Base-by-base conservation (phyloP, 1,284 basidiomycete genomes). In the Vanrija humicola region DNA sequence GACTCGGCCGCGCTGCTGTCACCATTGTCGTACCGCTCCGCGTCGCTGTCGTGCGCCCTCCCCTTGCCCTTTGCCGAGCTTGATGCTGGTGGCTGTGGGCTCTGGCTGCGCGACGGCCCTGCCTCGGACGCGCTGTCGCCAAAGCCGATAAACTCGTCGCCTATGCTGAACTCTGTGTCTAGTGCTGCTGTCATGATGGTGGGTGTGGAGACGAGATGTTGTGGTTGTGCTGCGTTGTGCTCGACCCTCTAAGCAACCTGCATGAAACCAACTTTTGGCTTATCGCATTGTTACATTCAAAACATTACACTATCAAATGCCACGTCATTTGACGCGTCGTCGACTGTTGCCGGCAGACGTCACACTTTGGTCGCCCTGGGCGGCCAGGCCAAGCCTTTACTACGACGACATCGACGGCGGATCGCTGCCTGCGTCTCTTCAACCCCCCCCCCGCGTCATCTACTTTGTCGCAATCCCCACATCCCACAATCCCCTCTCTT, bases 61-160 rank as follows among this genome's bases (percentile, higher is more conserved):
- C 38, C 21, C 39, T 50, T 50, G 48, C 38, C 25, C 23, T 40
- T 40, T 16, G 44, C 15, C 16, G 44, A 28, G 25, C 25, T 29
- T 10, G 44, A 16, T 10, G 44, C 16, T 25, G 49, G 34, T 16
- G 29, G 9, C 23, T 3, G 21, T 23, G 50, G 40, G 15, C 10
- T 15, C 0, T 10, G 16, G 28, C 15, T 15, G 34, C 42, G 43
- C 16, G 38, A 49, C 18, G 46, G 42, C 9, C 52, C 48, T 2
- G 53, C 40, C n/a, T 34, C 29, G 10, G 46, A 26, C 5, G 28
- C 25, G 16, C 8, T 28, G n/a, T 28, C 50, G 28, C 47, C 54
- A 16, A 61, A 57, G 14, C 55, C 50, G 42, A 61, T 58, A 44
- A 55, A 61, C 42, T 57, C 55, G 50, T 61, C 59, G 47, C 55